phyloP scores from a whole-genome alignment of 192 early-diverging fungal species.

The Podila clonocystis region DNA sequence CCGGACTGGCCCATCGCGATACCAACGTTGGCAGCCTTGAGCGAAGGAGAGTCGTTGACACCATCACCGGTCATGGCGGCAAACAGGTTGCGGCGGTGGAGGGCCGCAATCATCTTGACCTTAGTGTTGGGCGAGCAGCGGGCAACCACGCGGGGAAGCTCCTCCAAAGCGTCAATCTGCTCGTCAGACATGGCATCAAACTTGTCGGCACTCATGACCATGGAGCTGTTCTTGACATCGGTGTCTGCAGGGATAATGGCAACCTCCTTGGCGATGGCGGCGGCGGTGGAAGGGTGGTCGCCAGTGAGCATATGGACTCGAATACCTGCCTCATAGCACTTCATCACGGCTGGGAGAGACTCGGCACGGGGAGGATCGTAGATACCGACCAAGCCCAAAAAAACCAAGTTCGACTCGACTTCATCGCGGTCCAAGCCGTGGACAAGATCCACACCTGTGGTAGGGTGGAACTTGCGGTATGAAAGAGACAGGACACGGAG shows the following conservation, averaged over 20 bases:
- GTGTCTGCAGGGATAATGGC: constrained; percentile 71
- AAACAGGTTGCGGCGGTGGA: constrained; percentile 77
- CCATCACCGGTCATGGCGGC: constrained; percentile 92
- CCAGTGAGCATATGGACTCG: constrained; percentile 95
- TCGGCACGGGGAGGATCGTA: constrained; percentile 91
- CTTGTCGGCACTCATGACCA: constrained; percentile 87
- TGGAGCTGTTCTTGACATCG: constrained; percentile 49
- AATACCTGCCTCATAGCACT: constrained; percentile 92
- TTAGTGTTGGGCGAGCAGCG: constrained; percentile 95
- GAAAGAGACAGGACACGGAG: constrained; percentile 87
- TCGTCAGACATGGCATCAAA: constrained; percentile 89
- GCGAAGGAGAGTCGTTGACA: constrained; percentile 78
- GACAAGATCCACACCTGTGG: constrained; percentile 43
- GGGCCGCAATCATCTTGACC: constrained; percentile 93
- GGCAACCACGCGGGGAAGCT: constrained; percentile 92
- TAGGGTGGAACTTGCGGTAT: constrained; percentile 55
- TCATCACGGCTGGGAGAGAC: constrained; percentile 69
- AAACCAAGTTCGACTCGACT: constrained; percentile 76
- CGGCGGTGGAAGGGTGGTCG: constrained; percentile 91
- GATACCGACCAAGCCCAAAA: constrained; percentile 91
- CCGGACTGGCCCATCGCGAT: constrained; percentile 91
- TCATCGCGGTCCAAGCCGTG: constrained; percentile 72
- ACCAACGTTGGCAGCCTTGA: constrained; percentile 80
- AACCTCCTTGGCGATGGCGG: constrained; percentile 91
- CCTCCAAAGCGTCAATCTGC: constrained; percentile 76